A percentile compares a stretch with the other conserved stretches of the same genome.
phyloP scores from a whole-genome alignment of 768 basidiomycete genomes.

The Pilatotrama ljubarskyi region DNA sequence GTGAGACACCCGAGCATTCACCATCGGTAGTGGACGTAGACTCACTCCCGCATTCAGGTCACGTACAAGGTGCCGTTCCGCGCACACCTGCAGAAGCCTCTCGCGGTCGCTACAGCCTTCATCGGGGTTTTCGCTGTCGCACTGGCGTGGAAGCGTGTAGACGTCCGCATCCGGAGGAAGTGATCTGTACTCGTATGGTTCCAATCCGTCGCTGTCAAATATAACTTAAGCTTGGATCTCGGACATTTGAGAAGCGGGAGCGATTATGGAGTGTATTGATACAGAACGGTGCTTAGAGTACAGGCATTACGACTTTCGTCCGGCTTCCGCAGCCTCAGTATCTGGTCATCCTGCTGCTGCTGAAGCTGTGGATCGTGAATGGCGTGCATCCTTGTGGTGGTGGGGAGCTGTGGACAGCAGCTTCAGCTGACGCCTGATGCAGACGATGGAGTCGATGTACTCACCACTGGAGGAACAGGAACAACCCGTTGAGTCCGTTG shows the following conservation, averaged over 20 bases:
- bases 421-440: neutral
- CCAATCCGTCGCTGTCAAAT: constrained; percentile 5
- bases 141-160: constrained; percentile 49
- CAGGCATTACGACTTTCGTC: neutral
- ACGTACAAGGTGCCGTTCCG: constrained; percentile 80
- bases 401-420: constrained; percentile 29
- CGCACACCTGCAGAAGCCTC: constrained; percentile 86
- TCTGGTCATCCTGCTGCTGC: constrained; percentile 21
- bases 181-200: constrained; percentile 19
- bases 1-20: constrained; percentile 45
- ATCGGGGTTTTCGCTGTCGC: constrained; percentile 60
- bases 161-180: constrained; percentile 49
- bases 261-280: neutral
- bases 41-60: constrained; percentile 52
- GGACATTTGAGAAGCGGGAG: neutral
- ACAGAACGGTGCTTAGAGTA: neutral
- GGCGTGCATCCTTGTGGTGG: constrained; percentile 43
- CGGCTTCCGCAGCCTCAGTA: neutral
- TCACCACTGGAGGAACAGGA: constrained; percentile 49
- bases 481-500: constrained; percentile 44
- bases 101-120: constrained; percentile 73
- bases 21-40: neutral
- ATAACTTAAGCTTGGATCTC: constrained; percentile 12
- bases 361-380: constrained; percentile 47
- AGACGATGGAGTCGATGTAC: constrained; percentile 25